Evolutionary conservation across 192 early-diverging fungal species (phyloP), one percentile per base, ranked within the genome.

Genomic region (Geosiphon pyriformis): DNA sequence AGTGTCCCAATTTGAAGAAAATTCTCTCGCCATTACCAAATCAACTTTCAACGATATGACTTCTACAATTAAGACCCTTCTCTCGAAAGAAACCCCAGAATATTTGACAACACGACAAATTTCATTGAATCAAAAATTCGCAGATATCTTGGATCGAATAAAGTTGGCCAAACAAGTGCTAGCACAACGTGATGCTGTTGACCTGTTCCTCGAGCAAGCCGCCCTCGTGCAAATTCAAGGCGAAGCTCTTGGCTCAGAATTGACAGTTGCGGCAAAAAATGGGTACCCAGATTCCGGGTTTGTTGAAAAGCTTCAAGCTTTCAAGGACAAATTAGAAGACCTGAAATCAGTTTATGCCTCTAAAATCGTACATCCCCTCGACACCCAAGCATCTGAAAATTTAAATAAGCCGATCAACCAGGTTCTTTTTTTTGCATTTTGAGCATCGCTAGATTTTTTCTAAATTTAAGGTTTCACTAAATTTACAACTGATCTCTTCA

Each of bases 1-100:
- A 11, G 50, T 64, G 27, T 17, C 17, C 23, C 30, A 64, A 52
- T 64, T 64, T 34, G 49, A 64, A 64, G 61, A 64, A 12, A 32
- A 64, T 0, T 20, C 49, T 23, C 49, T 64, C 4, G n/a, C 18
- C 12, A 23, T 20, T 51, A 33, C 22, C 10, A 64, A 64, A 53
- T 31, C 30, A 29, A 18, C 46, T 23, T 52, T 49, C 49, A 30
- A 64, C 33, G 61, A 64, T 22, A 51, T 64, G 49, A 20, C 17
- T 33, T 25, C 49, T 6, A 17, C 61, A 35, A 64, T 64, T 1
- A 64, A 64, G 23, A n/a, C 26, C 18, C 34, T 31, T 25, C 50
- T 64, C 7, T 64, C 61, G 32, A 34, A 64, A 52, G 11, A 33
- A 35, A 26, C 49, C 10, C 61, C 61, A 3, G 3, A 51, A 34